A percentile compares a stretch with the other conserved stretches of the same genome.
These are phyloP conservation scores for Proliferodiscus dingleyae DNA, from an alignment of 2,329 filamentous ascomycete species.

Conservation along the genomic window DNA sequence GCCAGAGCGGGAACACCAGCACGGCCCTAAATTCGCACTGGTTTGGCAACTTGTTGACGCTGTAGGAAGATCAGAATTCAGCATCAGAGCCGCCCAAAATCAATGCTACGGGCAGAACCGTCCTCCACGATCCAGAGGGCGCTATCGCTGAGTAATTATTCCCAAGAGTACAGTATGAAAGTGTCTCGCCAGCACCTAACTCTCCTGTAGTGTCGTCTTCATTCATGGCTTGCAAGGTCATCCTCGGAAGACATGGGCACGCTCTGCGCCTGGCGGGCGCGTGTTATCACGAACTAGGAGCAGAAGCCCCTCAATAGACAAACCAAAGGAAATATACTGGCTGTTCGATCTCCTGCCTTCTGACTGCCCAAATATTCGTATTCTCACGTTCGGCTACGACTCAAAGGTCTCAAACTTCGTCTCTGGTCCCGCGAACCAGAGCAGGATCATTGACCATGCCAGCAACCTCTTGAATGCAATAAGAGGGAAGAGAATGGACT, in stretches of 20 bases:
- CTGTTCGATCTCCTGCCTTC: conserved; percentile 17
- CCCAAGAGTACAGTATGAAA: too few species aligned
- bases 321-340: conserved; percentile 19
- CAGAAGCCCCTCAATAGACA: too few species aligned
- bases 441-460: conserved; percentile 14
- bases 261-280: neutral
- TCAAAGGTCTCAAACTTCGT: conserved; percentile 20
- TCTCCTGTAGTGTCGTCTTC: too few species aligned
- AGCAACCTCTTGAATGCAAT: conserved; percentile 14
- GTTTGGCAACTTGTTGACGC: too few species aligned
- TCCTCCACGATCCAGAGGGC: too few species aligned
- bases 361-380: conserved; percentile 15
- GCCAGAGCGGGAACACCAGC: too few species aligned
- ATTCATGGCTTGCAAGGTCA: conserved; percentile 10
- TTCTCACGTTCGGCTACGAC: conserved; percentile 22
- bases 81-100: too few species aligned
- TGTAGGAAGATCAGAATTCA: too few species aligned
- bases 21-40: too few species aligned
- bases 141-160: too few species aligned
- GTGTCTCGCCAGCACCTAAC: too few species aligned
- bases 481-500: conserved; percentile 8
- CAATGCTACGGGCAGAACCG: too few species aligned
- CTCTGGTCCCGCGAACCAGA: conserved; percentile 15
- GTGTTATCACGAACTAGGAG: neutral
- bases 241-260: conserved; percentile 8